phyloP scores from a whole-genome alignment of 805 yeast species.

The Yamadazyma phyllophila region DNA sequence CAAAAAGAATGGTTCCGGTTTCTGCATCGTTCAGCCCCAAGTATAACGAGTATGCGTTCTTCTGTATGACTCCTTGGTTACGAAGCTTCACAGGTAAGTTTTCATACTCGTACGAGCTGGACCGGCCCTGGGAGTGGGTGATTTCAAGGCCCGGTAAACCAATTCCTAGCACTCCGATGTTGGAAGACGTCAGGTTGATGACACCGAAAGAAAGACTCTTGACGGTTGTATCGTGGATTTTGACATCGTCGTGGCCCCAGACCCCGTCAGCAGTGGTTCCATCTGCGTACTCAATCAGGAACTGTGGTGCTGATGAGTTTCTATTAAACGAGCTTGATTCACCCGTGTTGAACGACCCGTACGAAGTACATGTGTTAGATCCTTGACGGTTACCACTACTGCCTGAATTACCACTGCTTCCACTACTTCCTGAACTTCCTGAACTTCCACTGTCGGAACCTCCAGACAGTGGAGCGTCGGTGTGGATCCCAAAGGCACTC shows the following conservation, averaged over 20 bases:
- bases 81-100: slow-evolving; percentile 37
- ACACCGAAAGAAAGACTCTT: slow-evolving; percentile 66
- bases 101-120: slow-evolving; percentile 27
- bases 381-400: neutral
- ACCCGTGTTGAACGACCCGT: slow-evolving; percentile 8
- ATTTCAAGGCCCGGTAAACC: slow-evolving; percentile 70
- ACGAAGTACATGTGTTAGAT: slow-evolving; percentile 8
- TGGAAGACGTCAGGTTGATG: slow-evolving; percentile 61
- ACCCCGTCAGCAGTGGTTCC: slow-evolving; percentile 46
- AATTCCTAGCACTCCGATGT: slow-evolving; percentile 71
- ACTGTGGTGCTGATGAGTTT: slow-evolving; percentile 41
- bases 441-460: neutral
- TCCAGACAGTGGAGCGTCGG: neutral
- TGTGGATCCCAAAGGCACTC: slow-evolving; percentile 8
- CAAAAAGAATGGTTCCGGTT: slow-evolving; percentile 38
- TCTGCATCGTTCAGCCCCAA: slow-evolving; percentile 24
- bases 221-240: slow-evolving; percentile 48
- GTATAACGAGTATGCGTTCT: slow-evolving; percentile 36
- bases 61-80: slow-evolving; percentile 31
- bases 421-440: slow-evolving; percentile 2
- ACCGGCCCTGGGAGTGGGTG: slow-evolving; percentile 32
- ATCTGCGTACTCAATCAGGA: slow-evolving; percentile 49
- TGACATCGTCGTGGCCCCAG: slow-evolving; percentile 64
- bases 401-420: neutral
- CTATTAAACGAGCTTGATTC: slow-evolving; percentile 36